phyloP scores from a whole-genome alignment of 2,329 filamentous ascomycete genomes.

The Apiospora malaysiana region DNA sequence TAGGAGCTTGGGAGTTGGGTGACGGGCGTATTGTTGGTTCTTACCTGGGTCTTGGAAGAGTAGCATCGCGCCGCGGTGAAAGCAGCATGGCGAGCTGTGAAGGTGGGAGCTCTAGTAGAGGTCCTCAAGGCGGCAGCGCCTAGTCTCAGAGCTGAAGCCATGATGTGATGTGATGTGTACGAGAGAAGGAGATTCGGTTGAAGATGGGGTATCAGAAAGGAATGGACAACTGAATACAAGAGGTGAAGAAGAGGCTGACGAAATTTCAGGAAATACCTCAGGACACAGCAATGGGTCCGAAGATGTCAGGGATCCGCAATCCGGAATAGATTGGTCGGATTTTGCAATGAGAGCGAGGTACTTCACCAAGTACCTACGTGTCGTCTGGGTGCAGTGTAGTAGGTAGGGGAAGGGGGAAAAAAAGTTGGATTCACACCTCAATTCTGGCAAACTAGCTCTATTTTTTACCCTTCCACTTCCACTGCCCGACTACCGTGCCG shows the following conservation, averaged over 20 bases:
- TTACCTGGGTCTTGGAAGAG: conserved; percentile 89
- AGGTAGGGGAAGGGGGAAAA: not conserved
- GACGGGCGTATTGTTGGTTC: not conserved
- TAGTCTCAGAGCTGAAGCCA: conserved; percentile 85
- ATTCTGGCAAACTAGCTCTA: not conserved
- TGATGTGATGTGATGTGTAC: conserved; percentile 51
- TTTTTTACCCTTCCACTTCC: conserved; percentile 5
- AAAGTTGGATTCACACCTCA: conserved; percentile 11
- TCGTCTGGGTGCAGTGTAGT: conserved; percentile 6
- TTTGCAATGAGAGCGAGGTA: conserved; percentile 11
- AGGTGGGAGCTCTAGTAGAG: conserved; percentile 70
- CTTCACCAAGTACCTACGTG: not conserved
- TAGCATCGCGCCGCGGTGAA: conserved; percentile 90
- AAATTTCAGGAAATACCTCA: conserved; percentile 23
- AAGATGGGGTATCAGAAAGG: conserved; percentile 32
- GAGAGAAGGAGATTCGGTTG: conserved; percentile 19
- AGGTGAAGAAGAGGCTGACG: conserved; percentile 17
- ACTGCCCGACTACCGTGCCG: too few species aligned
- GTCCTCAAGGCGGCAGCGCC: conserved; percentile 83
- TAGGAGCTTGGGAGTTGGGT: not conserved
- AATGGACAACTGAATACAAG: conserved; percentile 23
- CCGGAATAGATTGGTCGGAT: conserved; percentile 19
- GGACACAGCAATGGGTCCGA: conserved; percentile 17
- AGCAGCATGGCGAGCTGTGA: conserved; percentile 71
- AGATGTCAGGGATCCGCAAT: conserved; percentile 20